Evolutionary conservation across 192 early-diverging fungal species (phyloP).

Genomic region (Podila clonocystis): DNA sequence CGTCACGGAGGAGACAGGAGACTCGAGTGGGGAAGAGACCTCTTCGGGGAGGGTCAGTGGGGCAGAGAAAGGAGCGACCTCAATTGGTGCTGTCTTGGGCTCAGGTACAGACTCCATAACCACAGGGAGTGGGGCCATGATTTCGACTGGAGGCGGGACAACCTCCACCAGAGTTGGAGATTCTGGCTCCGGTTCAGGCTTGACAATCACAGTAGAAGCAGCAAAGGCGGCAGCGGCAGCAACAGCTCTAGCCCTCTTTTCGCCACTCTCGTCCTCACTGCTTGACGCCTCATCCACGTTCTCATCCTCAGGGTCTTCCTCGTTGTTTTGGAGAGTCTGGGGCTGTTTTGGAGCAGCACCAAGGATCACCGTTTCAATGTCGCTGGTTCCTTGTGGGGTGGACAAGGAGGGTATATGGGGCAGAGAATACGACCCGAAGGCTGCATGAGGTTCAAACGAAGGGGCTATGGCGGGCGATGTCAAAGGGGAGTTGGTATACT

Average conservation of each 20-base stretch:
- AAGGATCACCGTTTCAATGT: background rate
- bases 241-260: background rate
- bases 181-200: background rate
- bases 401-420: constrained; percentile 1
- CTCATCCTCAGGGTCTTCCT: background rate
- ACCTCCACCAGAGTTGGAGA: background rate
- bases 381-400: background rate
- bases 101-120: too few relatives aligned
- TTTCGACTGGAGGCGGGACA: background rate
- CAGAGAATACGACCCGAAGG: constrained; percentile 1
- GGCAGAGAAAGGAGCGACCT: too few relatives aligned
- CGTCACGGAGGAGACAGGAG: background rate
- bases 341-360: background rate
- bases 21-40: background rate
- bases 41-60: too few relatives aligned
- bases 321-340: background rate
- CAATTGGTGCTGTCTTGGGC: too few relatives aligned
- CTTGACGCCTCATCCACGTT: background rate
- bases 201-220: constrained; percentile 7
- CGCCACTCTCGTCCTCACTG: background rate
- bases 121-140: too few relatives aligned
- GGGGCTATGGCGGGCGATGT: background rate
- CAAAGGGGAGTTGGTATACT: background rate
- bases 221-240: constrained; percentile 2
- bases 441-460: background rate